Conservation (phyloP, 2,329 filamentous ascomycete genomes). For the Diplodia scrobiculata region DNA sequence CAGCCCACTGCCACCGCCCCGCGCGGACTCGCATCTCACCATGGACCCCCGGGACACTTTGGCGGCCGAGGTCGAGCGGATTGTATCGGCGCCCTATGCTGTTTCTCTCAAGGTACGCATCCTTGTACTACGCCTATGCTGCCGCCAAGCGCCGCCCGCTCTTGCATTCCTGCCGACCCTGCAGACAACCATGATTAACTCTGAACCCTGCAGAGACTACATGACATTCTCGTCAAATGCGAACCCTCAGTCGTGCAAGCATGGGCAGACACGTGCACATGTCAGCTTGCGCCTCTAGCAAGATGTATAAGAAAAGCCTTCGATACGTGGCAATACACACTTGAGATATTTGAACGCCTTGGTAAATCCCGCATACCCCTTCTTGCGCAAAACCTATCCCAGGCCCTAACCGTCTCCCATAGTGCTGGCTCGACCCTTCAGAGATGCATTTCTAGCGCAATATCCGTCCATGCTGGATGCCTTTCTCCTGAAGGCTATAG, state of each 20-base stretch:
- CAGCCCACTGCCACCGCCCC: neutral
- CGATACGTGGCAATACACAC: conserved; percentile 54
- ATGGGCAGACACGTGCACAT: conserved; percentile 54
- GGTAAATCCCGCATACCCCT: conserved; percentile 42
- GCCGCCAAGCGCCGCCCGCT: neutral
- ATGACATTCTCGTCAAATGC: conserved; percentile 41
- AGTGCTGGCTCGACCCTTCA: conserved; percentile 33
- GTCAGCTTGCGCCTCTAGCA: conserved; percentile 40
- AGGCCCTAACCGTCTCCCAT: neutral
- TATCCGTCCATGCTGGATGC: conserved; percentile 40
- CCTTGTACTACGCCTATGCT: conserved; percentile 35
- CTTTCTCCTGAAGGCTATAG: conserved; percentile 40
- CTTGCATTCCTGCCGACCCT: neutral
- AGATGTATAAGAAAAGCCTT: conserved; percentile 54
- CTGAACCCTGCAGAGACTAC: conserved; percentile 40
- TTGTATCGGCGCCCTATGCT: conserved; percentile 55
- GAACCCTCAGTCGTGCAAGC: conserved; percentile 44
- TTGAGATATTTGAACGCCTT: conserved; percentile 54
- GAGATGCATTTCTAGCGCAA: conserved; percentile 37
- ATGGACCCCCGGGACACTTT: conserved; percentile 34
- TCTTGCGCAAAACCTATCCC: too few relatives aligned
- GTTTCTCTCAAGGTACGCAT: conserved; percentile 52
- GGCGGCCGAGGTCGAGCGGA: conserved; percentile 49
- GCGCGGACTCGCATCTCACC: conserved; percentile 12
- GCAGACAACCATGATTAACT: neutral